A percentile compares a stretch with the other conserved stretches of the same genome.
Conservation (phyloP, 1,139 yeast species). For the Komagataea norvegica region DNA sequence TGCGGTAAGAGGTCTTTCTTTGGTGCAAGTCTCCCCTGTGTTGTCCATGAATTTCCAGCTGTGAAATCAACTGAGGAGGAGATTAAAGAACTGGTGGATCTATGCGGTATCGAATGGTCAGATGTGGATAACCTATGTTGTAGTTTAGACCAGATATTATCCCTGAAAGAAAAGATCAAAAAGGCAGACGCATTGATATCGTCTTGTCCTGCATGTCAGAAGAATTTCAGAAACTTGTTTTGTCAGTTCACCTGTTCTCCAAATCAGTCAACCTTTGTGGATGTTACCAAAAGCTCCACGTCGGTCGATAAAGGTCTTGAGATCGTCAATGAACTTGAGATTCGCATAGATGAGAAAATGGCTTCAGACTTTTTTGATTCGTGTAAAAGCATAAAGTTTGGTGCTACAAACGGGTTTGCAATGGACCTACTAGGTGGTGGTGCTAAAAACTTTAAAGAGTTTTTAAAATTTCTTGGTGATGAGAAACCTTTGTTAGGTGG, state of each 20-base stretch:
- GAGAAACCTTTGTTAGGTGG: constrained; percentile 93
- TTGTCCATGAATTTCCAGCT: constrained; percentile 44
- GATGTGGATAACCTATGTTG: constrained; percentile 47
- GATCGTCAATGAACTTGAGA: constrained; percentile 68
- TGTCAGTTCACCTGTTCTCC: constrained; percentile 92
- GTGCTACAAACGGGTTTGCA: constrained; percentile 93
- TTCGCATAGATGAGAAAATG: constrained; percentile 52
- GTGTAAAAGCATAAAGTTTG: constrained; percentile 84
- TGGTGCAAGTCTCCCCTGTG: constrained; percentile 79
- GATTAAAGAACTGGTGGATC: constrained; percentile 41
- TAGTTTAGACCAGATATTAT: constrained; percentile 43
- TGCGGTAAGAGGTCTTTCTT: constrained; percentile 83
- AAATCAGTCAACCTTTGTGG: constrained; percentile 68
- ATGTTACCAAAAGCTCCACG: constrained; percentile 51
- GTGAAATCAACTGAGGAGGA: constrained; percentile 42
- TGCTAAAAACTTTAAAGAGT: constrained; percentile 65
- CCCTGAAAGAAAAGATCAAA: constrained; percentile 51
- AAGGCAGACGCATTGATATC: constrained; percentile 77
- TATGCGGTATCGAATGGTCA: constrained; percentile 72
- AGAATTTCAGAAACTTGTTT: constrained; percentile 78
- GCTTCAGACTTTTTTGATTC: constrained; percentile 72
- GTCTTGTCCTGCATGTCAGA: constrained; percentile 91
- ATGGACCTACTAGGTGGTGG: constrained; percentile 98
- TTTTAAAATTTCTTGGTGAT: constrained; percentile 86
- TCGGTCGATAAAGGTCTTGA: constrained; percentile 46